Percentiles rank a stretch among this genome's conserved stretches.
phyloP scores from a whole-genome alignment of 164 flowering plant species.

The Kalanchoe fedtschenkoi region DNA sequence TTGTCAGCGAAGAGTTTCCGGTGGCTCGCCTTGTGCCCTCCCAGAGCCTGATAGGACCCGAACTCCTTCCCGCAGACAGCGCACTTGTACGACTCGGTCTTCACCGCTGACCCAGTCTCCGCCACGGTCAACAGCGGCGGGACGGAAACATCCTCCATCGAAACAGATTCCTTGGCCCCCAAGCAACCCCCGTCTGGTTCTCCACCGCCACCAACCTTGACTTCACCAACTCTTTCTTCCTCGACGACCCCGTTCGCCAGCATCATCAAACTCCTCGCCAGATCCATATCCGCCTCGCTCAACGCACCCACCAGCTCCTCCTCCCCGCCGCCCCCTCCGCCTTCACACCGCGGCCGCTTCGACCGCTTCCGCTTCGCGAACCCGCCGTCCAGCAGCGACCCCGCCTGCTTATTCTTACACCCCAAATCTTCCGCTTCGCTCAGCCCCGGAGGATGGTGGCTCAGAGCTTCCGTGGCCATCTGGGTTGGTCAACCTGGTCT shows the following conservation, averaged over 20 bases:
- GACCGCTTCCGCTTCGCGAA: conserved; percentile 23
- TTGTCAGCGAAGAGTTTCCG: conserved; percentile 23
- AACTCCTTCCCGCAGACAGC: conserved; percentile 47
- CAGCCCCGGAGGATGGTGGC: too few species aligned
- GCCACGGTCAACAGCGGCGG: conserved; percentile 4
- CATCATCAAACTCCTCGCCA: conserved; percentile 49
- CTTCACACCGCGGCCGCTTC: conserved; percentile 20
- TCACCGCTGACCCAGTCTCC: not conserved
- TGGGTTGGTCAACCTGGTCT: not conserved
- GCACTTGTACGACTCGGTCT: conserved; percentile 32
- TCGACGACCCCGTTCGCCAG: conserved; percentile 31
- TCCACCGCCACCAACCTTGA: not conserved
- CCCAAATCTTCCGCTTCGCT: conserved; percentile 14
- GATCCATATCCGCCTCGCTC: conserved; percentile 6
- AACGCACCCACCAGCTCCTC: conserved; percentile 24
- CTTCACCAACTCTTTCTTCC: not conserved
- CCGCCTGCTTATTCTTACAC: conserved; percentile 12
- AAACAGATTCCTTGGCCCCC: not conserved
- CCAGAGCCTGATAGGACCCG: conserved; percentile 52
- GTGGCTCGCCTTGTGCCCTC: conserved; percentile 71
- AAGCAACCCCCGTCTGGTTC: not conserved
- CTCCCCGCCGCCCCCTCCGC: conserved; percentile 16
- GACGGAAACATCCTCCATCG: not conserved
- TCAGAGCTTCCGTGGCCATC: conserved; percentile 29
- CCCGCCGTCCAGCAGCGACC: not conserved